Evolutionary conservation across 495 filamentous ascomycete species (phyloP).

Genomic region (Lepidopterella palustris): DNA sequence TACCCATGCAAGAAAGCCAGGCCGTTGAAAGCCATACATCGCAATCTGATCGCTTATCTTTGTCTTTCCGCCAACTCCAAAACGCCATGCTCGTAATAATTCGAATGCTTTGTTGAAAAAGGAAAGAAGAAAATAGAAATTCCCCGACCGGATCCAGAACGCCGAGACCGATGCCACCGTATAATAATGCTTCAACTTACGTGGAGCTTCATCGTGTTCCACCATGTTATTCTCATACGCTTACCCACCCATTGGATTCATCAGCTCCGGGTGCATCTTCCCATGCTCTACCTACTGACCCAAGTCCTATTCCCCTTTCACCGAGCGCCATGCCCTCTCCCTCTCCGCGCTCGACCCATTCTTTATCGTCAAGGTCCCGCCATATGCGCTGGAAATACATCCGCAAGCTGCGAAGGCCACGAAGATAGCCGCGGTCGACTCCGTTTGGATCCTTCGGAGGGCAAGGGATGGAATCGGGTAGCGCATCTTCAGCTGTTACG

Average conservation of each 20-base stretch:
- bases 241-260: not conserved
- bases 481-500: constrained; percentile 73
- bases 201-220: not conserved
- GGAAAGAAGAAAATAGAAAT: not conserved
- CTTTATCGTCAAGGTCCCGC: constrained; percentile 55
- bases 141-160: not conserved
- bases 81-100: not conserved
- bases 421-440: constrained; percentile 82
- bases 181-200: not conserved
- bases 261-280: constrained; percentile 3
- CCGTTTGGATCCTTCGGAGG: constrained; percentile 74
- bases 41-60: not conserved
- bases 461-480: constrained; percentile 58
- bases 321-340: constrained; percentile 26
- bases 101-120: not conserved
- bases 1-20: no score
- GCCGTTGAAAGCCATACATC: not conserved
- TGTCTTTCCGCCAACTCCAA: not conserved
- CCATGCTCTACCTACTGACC: constrained; percentile 20
- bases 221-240: not conserved
- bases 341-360: constrained; percentile 29
- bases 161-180: not conserved
- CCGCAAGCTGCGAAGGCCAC: constrained; percentile 70
- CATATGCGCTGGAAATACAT: constrained; percentile 86
- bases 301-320: constrained; percentile 9